Evolutionary conservation across 768 basidiomycete species (phyloP).

Genomic region (Suillus alpinus): DNA sequence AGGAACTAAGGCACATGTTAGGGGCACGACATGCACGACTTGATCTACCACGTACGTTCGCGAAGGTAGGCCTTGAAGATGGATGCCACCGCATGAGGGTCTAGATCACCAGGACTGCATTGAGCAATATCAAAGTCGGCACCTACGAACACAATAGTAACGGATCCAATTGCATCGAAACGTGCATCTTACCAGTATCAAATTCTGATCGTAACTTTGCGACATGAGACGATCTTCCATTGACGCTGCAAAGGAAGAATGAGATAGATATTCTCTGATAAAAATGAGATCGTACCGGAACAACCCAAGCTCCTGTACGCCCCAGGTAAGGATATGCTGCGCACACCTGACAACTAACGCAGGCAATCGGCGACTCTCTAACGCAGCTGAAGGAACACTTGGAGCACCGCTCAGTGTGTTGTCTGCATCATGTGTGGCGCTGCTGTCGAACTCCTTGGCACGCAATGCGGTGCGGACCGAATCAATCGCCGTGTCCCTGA

Average conservation of each 20-base stretch:
- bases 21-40: neutral
- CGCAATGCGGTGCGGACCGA: slow-evolving; percentile 12
- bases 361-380: slow-evolving; percentile 59
- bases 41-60: slow-evolving; percentile 64
- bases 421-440: neutral
- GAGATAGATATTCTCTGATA: neutral
- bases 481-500: slow-evolving; percentile 54
- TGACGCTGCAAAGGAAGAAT: slow-evolving; percentile 52
- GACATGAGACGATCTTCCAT: slow-evolving; percentile 80
- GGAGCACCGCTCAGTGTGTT: neutral
- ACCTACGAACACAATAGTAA: slow-evolving; percentile 41
- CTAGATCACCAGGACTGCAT: slow-evolving; percentile 81
- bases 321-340: slow-evolving; percentile 80
- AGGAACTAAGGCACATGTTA: slow-evolving; percentile 56
- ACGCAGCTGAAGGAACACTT: slow-evolving; percentile 21
- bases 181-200: slow-evolving; percentile 57
- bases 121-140: slow-evolving; percentile 82
- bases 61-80: slow-evolving; percentile 91
- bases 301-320: slow-evolving; percentile 81
- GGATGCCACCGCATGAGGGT: slow-evolving; percentile 92
- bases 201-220: slow-evolving; percentile 74
- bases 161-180: slow-evolving; percentile 6
- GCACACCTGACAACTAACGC: slow-evolving; percentile 80
- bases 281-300: slow-evolving; percentile 60
- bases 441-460: slow-evolving; percentile 3